Conservation (phyloP, 768 basidiomycete genomes). For the Hygrocybe coccinea region DNA sequence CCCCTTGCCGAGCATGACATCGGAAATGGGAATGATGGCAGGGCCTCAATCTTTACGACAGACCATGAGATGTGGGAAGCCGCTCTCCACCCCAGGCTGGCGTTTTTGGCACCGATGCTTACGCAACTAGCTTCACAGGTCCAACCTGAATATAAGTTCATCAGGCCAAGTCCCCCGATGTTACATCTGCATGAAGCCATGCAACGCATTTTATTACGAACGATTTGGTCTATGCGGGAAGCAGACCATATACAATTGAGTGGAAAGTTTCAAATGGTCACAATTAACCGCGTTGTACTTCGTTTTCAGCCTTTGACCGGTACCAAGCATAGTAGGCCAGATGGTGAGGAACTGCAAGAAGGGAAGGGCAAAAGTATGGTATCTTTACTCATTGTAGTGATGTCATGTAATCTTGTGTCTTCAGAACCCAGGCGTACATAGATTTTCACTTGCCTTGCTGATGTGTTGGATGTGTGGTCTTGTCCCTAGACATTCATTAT, state of each 20-base stretch:
- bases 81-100: conserved; percentile 1
- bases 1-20: conserved; percentile 4
- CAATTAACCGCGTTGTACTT: neutral
- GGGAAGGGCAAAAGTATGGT: neutral
- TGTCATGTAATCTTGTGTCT: conserved; percentile 28
- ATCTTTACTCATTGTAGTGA: conserved; percentile 15
- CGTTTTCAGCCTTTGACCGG: neutral
- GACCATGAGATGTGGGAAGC: no score
- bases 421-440: neutral
- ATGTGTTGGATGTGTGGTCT: no score
- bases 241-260: neutral
- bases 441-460: neutral
- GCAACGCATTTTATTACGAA: conserved; percentile 9
- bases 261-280: neutral
- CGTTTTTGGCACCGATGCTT: conserved; percentile 1
- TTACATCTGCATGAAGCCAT: conserved; percentile 5
- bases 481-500: no score
- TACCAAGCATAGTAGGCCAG: neutral
- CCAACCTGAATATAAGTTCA: conserved; percentile 5
- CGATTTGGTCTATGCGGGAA: conserved; percentile 2
- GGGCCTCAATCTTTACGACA: neutral
- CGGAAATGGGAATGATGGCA: neutral
- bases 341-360: neutral
- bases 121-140: conserved; percentile 1
- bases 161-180: conserved; percentile 2